A percentile compares a stretch with the other conserved stretches of the same genome.
These are phyloP conservation scores for Cucumis cinereus DNA, from an alignment of 306 rosid genomes.

Conservation along the genomic window DNA sequence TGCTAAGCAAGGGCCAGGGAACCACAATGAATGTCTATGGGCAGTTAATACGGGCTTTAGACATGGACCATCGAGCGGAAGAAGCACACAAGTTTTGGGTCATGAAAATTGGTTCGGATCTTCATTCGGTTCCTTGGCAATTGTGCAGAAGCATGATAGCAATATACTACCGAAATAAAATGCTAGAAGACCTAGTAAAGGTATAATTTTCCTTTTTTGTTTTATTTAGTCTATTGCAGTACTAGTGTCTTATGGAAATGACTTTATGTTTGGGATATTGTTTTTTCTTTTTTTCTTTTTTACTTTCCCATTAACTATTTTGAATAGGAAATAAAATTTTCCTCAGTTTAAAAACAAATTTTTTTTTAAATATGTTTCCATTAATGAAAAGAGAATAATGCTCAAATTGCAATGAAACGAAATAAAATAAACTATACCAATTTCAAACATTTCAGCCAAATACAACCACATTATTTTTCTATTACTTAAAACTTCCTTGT, in stretches of 20 bases:
- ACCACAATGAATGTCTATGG: slow-evolving; percentile 71
- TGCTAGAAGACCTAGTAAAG: slow-evolving; percentile 48
- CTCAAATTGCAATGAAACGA: no score
- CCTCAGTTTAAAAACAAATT: not conserved
- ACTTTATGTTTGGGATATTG: not conserved
- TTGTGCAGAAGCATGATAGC: slow-evolving; percentile 71
- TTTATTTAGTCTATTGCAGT: not conserved
- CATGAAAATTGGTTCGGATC: slow-evolving; percentile 56
- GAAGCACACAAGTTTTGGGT: slow-evolving; percentile 90
- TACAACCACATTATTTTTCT: not conserved
- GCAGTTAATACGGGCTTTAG: slow-evolving; percentile 68
- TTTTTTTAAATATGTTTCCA: not conserved
- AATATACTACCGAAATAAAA: slow-evolving; percentile 65
- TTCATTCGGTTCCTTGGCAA: slow-evolving; percentile 94
- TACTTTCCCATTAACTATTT: not conserved
- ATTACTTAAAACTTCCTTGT: not conserved
- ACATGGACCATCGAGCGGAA: slow-evolving; percentile 78
- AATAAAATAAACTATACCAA: not conserved
- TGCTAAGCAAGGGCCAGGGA: slow-evolving; percentile 96
- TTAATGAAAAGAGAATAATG: not conserved
- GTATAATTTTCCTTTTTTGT: slow-evolving; percentile 25
- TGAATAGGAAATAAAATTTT: not conserved
- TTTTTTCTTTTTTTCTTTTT: not conserved
- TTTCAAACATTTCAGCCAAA: no score
- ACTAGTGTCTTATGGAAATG: slow-evolving; percentile 1